phyloP scores from a whole-genome alignment of 768 basidiomycete species.

The Boletus coccyginus region DNA sequence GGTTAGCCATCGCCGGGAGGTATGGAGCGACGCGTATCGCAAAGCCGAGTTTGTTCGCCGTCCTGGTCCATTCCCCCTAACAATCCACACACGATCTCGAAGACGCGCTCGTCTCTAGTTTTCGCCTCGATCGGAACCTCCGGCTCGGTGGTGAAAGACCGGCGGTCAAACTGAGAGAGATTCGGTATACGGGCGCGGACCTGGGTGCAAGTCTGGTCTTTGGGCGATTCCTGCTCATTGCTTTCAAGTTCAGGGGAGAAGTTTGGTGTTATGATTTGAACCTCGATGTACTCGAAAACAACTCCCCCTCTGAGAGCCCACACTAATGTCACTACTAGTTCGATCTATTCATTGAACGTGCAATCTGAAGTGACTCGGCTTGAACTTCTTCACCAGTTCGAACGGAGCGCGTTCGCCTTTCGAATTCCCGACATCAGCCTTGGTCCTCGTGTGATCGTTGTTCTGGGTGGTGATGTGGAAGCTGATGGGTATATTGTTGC shows the following conservation, averaged over 20 bases:
- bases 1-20: constrained; percentile 1
- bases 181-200: constrained; percentile 3
- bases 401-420: background rate
- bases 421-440: background rate
- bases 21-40: constrained; percentile 21
- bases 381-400: constrained; percentile 12
- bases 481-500: background rate
- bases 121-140: constrained; percentile 8
- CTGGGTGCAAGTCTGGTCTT: constrained; percentile 7
- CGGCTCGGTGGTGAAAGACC: background rate
- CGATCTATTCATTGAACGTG: constrained; percentile 8
- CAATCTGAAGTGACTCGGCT: constrained; percentile 1
- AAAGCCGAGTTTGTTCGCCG: constrained; percentile 10
- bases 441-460: constrained; percentile 14
- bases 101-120: constrained; percentile 8
- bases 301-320: background rate
- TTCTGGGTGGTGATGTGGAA: background rate
- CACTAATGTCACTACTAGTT: constrained; percentile 5
- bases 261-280: constrained; percentile 16
- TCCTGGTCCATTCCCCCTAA: constrained; percentile 15
- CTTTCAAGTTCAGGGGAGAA: constrained; percentile 3
- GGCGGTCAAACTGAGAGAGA: background rate
- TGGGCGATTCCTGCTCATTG: constrained; percentile 16
- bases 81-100: constrained; percentile 17
- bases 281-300: background rate